Base-by-base conservation (phyloP, 352 stramenopile species). In the Peronospora farinosa region DNA sequence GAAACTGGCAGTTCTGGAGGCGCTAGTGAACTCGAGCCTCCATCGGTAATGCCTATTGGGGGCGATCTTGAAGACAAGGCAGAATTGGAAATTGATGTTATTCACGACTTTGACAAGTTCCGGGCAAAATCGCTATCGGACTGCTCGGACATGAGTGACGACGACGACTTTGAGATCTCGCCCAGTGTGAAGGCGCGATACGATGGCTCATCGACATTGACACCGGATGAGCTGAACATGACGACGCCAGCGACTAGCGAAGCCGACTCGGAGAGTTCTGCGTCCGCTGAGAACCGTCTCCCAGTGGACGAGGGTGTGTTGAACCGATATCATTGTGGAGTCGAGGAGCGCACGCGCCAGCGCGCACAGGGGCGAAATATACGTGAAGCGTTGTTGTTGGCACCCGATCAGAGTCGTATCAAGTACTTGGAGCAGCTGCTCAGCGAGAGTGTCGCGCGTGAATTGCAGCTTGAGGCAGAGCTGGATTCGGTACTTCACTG, bases 371-470 rank as follows among this genome's bases (percentile, higher is more conserved):
- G 71, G 2, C 78, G 78, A 7, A 90, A 79, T 52, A 83, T 91
- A 40, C 79, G 82, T 15, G 82, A 93, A 32, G 74, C 79, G 9
- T 65, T 93, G 37, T 62, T 78, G 39, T 72, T 86, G 54, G 78
- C 78, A 5, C 79, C 82, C 0, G 80, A 91, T 46, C 75, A 89
- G 59, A 89, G 70, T 47, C 83, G 80, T 28, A 89, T 94, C 62
- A 91, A 91, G 69, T 94, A 91, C 47, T 52, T 94, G 41, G 80
- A 94, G 57, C 78, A 94, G 54, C 48, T 94, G 36, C 54, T 94
- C 16, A 86, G 72, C 23, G 80, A 94, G 46, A 92, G 80, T 47
- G 69, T 94, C 4, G 83, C 80, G 30, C 78, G 83, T 23, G 83
- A 94, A 58, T 57, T 94, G 40, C 80, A 92, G 51, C 66, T 94